A percentile compares a stretch with the other conserved stretches of the same genome.
phyloP scores from a whole-genome alignment of 805 yeast species.

The Priceomyces carsonii region DNA sequence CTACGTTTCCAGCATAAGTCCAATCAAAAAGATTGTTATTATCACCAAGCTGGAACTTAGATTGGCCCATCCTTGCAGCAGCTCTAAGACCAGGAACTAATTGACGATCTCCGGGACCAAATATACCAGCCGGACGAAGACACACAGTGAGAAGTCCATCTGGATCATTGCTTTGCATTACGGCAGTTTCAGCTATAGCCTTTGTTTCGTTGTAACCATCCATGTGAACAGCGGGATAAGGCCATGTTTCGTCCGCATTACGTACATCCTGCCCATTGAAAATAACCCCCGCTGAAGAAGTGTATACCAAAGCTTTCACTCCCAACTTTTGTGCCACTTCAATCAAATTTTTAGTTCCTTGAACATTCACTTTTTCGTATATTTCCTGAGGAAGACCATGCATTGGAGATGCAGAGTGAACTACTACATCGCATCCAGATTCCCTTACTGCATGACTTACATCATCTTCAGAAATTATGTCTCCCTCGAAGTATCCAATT shows the following conservation, averaged over 20 bases:
- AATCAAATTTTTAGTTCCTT: conserved; percentile 79
- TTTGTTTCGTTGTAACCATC: conserved; percentile 96
- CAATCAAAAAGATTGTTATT: conserved; percentile 93
- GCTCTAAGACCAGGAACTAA: conserved; percentile 87
- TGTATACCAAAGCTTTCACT: conserved; percentile 78
- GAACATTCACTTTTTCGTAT: conserved; percentile 86
- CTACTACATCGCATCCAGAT: conserved; percentile 71
- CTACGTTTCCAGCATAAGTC: conserved; percentile 98
- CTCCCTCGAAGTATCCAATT: conserved; percentile 74
- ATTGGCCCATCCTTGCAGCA: conserved; percentile 82
- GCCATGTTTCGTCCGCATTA: conserved; percentile 94
- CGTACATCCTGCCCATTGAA: conserved; percentile 92
- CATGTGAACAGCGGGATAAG: conserved; percentile 89
- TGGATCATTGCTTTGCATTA: conserved; percentile 66
- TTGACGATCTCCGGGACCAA: conserved; percentile 98
- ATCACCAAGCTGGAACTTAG: conserved; percentile 91
- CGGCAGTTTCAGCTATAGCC: conserved; percentile 85
- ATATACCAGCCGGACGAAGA: conserved; percentile 94
- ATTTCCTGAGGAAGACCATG: conserved; percentile 83
- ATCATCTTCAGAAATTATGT: conserved; percentile 73
- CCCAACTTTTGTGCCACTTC: conserved; percentile 54
- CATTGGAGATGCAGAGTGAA: conserved; percentile 96
- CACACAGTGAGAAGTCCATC: conserved; percentile 74
- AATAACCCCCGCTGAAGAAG: conserved; percentile 96
- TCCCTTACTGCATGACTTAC: conserved; percentile 60